A percentile compares a stretch with the other conserved stretches of the same genome.
Conservation (phyloP, 2,329 filamentous ascomycete species). For the Hypoxylon sp. region DNA sequence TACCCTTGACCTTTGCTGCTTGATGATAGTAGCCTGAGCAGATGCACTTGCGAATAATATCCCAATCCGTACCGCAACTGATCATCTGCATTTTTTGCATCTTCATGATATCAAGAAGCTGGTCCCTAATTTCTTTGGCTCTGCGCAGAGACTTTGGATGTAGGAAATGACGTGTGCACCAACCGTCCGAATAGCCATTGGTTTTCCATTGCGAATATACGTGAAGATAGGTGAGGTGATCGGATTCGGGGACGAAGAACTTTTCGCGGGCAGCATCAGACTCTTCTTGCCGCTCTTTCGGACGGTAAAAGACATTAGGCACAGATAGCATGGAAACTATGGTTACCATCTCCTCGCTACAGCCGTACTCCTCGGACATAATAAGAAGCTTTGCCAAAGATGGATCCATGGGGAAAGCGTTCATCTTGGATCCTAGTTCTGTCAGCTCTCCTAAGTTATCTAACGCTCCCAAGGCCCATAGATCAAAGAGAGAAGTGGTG, state of each 20-base stretch:
- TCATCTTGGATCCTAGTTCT: conserved; percentile 90
- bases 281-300: conserved; percentile 96
- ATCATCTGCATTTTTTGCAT: conserved; percentile 90
- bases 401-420: conserved; percentile 97
- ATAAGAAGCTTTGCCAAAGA: conserved; percentile 95
- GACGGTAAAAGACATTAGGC: conserved; percentile 95
- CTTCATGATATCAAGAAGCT: conserved; percentile 93
- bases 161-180: conserved; percentile 94
- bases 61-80: conserved; percentile 97
- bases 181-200: conserved; percentile 89
- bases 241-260: conserved; percentile 98
- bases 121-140: conserved; percentile 94
- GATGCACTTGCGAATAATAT: conserved; percentile 94
- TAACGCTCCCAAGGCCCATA: conserved; percentile 94
- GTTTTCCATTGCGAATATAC: conserved; percentile 96
- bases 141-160: conserved; percentile 94
- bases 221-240: conserved; percentile 94
- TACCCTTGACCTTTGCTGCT: conserved; percentile 94
- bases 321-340: conserved; percentile 99
- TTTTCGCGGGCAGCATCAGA: conserved; percentile 96
- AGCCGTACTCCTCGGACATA: conserved; percentile 89
- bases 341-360: conserved; percentile 97
- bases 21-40: conserved; percentile 99
- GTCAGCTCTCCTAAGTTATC: conserved; percentile 96
- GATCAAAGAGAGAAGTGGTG: conserved; percentile 94